Percentiles rank a stretch among this genome's conserved stretches.
phyloP scores from a whole-genome alignment of 352 stramenopile genomes.

The Phytophthora multivora region DNA sequence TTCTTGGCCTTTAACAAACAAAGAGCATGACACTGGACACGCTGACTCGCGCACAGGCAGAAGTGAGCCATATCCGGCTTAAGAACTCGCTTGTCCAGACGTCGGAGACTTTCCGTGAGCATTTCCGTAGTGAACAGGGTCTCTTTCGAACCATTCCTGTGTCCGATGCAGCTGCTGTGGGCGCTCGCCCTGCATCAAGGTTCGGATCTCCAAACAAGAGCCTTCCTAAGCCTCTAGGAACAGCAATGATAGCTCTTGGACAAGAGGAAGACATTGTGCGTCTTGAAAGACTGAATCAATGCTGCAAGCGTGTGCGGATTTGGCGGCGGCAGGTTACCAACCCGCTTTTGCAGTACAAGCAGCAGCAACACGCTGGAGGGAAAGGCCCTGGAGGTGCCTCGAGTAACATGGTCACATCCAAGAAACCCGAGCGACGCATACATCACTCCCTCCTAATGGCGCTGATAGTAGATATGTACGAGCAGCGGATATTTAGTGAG shows the following conservation, averaged over 20 bases:
- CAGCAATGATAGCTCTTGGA: constrained; percentile 1
- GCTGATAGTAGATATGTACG: constrained; percentile 79
- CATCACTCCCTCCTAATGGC: constrained; percentile 70
- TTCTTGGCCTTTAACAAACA: background rate
- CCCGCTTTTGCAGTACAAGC: constrained; percentile 66
- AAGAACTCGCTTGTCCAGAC: constrained; percentile 61
- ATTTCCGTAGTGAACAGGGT: constrained; percentile 47
- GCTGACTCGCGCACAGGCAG: constrained; percentile 58
- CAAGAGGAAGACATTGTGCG: constrained; percentile 59
- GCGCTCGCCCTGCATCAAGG: background rate
- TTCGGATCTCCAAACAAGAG: constrained; percentile 13
- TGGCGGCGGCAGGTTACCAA: constrained; percentile 70
- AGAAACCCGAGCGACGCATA: constrained; percentile 73
- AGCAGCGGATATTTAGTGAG: constrained; percentile 55
- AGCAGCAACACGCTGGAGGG: constrained; percentile 36
- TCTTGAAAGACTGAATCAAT: constrained; percentile 60
- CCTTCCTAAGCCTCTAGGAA: background rate
- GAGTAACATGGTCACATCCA: constrained; percentile 19
- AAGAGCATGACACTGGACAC: constrained; percentile 68
- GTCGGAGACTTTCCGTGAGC: constrained; percentile 50
- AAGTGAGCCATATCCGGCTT: constrained; percentile 56
- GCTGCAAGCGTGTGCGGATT: constrained; percentile 77
- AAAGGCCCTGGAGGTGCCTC: constrained; percentile 11
- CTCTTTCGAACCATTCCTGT: constrained; percentile 49
- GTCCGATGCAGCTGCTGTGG: background rate